phyloP scores from a whole-genome alignment of 495 filamentous ascomycete genomes.

The Glarea lozoyensis region DNA sequence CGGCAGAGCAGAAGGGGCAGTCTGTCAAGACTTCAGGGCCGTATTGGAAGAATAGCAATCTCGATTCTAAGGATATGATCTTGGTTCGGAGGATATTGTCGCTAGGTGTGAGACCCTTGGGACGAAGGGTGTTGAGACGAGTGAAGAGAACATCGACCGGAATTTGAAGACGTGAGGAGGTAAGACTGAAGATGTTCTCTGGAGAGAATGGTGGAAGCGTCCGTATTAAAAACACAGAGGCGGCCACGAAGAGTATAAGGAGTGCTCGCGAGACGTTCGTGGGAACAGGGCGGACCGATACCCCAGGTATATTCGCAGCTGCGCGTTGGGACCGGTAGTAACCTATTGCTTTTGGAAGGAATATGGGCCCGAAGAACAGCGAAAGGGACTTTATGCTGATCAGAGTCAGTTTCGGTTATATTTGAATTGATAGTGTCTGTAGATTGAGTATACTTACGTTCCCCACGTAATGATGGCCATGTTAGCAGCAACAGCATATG shows the following conservation, averaged over 20 bases:
- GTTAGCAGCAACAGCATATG: no score
- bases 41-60: slow-evolving; percentile 74
- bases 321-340: slow-evolving; percentile 58
- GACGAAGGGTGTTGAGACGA: slow-evolving; percentile 57
- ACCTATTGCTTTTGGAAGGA: slow-evolving; percentile 62
- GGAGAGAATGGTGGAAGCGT: slow-evolving; percentile 63
- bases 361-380: slow-evolving; percentile 77
- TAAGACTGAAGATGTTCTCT: slow-evolving; percentile 72
- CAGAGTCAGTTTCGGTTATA: not conserved
- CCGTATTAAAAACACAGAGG: slow-evolving; percentile 47
- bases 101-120: slow-evolving; percentile 39
- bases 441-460: slow-evolving; percentile 17
- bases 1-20: slow-evolving; percentile 77
- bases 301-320: slow-evolving; percentile 31
- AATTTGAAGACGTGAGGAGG: slow-evolving; percentile 75
- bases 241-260: slow-evolving; percentile 49
- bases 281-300: slow-evolving; percentile 54
- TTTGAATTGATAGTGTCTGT: not conserved
- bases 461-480: slow-evolving; percentile 23
- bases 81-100: slow-evolving; percentile 59
- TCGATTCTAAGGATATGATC: slow-evolving; percentile 58
- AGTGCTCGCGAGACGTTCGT: slow-evolving; percentile 41
- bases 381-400: slow-evolving; percentile 65
- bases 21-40: slow-evolving; percentile 61
- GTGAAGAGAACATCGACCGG: slow-evolving; percentile 77